Percentiles rank a stretch among this genome's conserved stretches.
phyloP scores from a whole-genome alignment of 1,139 yeast genomes.

The Protomyces inundatus region DNA sequence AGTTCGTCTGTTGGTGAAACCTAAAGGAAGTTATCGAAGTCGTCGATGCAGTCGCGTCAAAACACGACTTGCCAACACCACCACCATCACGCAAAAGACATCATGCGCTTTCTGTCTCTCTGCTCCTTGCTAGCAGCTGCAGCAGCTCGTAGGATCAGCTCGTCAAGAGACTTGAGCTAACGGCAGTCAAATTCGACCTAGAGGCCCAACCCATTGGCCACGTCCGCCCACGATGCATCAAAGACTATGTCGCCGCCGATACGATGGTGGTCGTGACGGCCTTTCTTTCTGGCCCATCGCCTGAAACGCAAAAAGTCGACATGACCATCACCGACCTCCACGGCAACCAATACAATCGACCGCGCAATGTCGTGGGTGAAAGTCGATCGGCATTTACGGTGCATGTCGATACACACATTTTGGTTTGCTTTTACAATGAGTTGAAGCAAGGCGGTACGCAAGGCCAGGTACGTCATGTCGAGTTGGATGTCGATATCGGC shows the following conservation, averaged over 20 bases:
- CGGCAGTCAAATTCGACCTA: slow-evolving; percentile 11
- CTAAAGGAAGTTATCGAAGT: too few species aligned
- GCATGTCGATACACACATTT: slow-evolving; percentile 76
- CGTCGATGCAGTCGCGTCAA: too few species aligned
- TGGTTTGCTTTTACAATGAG: slow-evolving; percentile 78
- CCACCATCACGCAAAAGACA: too few species aligned
- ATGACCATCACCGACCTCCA: slow-evolving; percentile 51
- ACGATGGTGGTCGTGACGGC: slow-evolving; percentile 81
- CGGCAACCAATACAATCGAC: slow-evolving; percentile 42
- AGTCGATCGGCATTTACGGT: slow-evolving; percentile 70
- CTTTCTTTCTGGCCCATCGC: slow-evolving; percentile 62
- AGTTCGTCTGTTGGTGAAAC: too few species aligned
- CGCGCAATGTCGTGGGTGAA: slow-evolving; percentile 49
- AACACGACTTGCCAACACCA: too few species aligned
- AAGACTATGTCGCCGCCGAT: slow-evolving; percentile 81
- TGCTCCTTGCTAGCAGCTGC: not conserved
- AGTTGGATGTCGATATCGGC: slow-evolving; percentile 89
- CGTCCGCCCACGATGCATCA: slow-evolving; percentile 59
- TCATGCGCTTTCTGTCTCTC: not conserved
- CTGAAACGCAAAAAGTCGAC: slow-evolving; percentile 55
- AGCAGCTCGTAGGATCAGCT: not conserved
- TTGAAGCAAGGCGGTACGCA: slow-evolving; percentile 35
- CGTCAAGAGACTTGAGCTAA: not conserved
- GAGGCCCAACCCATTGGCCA: slow-evolving; percentile 30
- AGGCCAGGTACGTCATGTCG: slow-evolving; percentile 49